phyloP scores from a whole-genome alignment of 2,329 filamentous ascomycete genomes.

The Dactylellina cionopaga region DNA sequence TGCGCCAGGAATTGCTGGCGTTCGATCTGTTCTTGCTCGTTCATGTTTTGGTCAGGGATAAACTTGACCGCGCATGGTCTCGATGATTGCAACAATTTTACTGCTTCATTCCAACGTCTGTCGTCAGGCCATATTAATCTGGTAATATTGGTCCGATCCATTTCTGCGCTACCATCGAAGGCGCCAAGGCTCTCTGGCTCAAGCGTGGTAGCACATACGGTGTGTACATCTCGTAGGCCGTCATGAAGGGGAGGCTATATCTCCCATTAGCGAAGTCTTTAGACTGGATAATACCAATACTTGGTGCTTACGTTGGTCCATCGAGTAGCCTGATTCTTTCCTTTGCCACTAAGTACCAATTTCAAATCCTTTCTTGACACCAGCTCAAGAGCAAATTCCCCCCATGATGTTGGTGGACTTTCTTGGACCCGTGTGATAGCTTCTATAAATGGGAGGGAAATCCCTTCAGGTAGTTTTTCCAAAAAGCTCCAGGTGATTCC shows the following conservation, averaged over 20 bases:
- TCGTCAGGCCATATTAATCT: conserved; percentile 91
- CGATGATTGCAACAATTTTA: conserved; percentile 83
- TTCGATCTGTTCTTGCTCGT: conserved; percentile 87
- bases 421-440: conserved; percentile 84
- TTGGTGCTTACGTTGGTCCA: conserved; percentile 55
- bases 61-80: conserved; percentile 82
- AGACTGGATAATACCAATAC: background rate
- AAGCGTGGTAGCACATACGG: conserved; percentile 71
- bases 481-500: conserved; percentile 75
- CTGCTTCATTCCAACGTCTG: conserved; percentile 85
- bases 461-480: conserved; percentile 83
- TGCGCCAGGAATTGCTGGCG: conserved; percentile 91
- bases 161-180: conserved; percentile 82
- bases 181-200: conserved; percentile 67
- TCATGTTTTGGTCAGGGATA: conserved; percentile 77
- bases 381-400: conserved; percentile 74
- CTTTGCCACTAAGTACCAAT: conserved; percentile 68
- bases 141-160: conserved; percentile 83
- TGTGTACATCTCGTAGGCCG: conserved; percentile 77
- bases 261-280: conserved; percentile 1
- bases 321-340: conserved; percentile 59
- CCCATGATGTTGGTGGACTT: conserved; percentile 82
- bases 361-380: conserved; percentile 85
- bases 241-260: conserved; percentile 70
- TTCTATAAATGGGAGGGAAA: conserved; percentile 83